Evolutionary conservation across 768 basidiomycete species (phyloP).

Genomic region (Phallus indusiatus): DNA sequence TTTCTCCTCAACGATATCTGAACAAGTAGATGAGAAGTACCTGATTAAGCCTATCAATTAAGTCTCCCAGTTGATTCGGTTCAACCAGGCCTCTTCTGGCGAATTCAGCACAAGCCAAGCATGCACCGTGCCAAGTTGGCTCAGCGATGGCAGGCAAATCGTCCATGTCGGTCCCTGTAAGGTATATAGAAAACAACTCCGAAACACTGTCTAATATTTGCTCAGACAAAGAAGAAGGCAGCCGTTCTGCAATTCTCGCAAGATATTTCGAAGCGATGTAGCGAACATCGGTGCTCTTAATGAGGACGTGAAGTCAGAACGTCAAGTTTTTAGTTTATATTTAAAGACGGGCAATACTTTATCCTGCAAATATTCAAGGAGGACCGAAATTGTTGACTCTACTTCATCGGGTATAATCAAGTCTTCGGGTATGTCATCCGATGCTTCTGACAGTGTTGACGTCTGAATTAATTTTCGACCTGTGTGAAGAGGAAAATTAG

Average conservation of each 20-base stretch:
- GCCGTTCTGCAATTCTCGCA: slow-evolving; percentile 71
- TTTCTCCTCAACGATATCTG: too few relatives aligned
- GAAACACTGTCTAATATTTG: slow-evolving; percentile 81
- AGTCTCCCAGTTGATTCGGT: slow-evolving; percentile 42
- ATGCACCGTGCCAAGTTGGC: slow-evolving; percentile 90
- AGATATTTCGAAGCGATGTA: slow-evolving; percentile 93
- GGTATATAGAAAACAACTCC: slow-evolving; percentile 68
- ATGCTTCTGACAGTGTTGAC: slow-evolving; percentile 14
- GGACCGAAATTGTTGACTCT: slow-evolving; percentile 60
- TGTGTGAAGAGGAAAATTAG: slow-evolving; percentile 5
- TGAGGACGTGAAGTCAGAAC: slow-evolving; percentile 1
- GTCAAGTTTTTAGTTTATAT: too few relatives aligned
- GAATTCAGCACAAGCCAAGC: slow-evolving; percentile 87
- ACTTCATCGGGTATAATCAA: slow-evolving; percentile 65
- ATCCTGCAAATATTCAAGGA: slow-evolving; percentile 72
- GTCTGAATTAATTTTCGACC: slow-evolving; percentile 15
- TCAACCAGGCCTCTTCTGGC: slow-evolving; percentile 71
- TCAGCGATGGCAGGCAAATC: slow-evolving; percentile 75
- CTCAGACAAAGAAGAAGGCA: slow-evolving; percentile 62
- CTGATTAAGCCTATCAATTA: slow-evolving; percentile 77
- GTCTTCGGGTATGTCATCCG: slow-evolving; percentile 16
- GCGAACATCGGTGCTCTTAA: slow-evolving; percentile 86
- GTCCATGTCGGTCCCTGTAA: slow-evolving; percentile 48
- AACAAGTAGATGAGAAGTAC: slow-evolving; percentile 26
- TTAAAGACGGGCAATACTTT: slow-evolving; percentile 39